A percentile compares a stretch with the other conserved stretches of the same genome.
These are phyloP conservation scores for Stephania cephalantha DNA, from an alignment of 164 flowering plant species.

Conservation along the genomic window DNA sequence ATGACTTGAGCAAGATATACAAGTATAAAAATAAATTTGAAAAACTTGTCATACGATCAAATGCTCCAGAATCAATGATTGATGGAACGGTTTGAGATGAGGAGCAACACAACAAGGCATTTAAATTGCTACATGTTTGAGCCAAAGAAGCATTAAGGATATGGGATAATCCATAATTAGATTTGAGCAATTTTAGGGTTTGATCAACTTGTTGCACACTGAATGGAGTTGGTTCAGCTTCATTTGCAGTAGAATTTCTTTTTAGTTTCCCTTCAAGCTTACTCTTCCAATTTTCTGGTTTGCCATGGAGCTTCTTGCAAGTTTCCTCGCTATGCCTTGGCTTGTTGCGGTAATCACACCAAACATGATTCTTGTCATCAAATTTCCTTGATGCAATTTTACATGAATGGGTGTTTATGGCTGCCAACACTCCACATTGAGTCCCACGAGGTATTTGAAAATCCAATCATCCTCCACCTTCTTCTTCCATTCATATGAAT, in stretches of 20 bases:
- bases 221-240: no score
- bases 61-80: background rate
- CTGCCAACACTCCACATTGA: background rate
- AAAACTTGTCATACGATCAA: background rate
- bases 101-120: background rate
- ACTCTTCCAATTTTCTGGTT: slow-evolving; percentile 12
- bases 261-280: background rate
- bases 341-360: slow-evolving; percentile 10
- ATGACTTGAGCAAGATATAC: no score
- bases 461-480: background rate
- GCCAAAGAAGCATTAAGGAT: no score
- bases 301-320: slow-evolving; percentile 7
- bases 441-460: slow-evolving; percentile 3
- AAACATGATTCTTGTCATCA: background rate
- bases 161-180: no score
- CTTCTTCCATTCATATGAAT: no score
- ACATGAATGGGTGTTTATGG: background rate
- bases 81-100: background rate
- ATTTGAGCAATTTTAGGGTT: no score
- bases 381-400: background rate
- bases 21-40: background rate
- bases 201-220: no score
- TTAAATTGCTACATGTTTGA: no score
- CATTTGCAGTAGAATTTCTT: background rate
- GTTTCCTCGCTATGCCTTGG: slow-evolving; percentile 6